Base-by-base conservation (phyloP, 2,329 filamentous ascomycete species). In the Endocalyx cinctus region DNA sequence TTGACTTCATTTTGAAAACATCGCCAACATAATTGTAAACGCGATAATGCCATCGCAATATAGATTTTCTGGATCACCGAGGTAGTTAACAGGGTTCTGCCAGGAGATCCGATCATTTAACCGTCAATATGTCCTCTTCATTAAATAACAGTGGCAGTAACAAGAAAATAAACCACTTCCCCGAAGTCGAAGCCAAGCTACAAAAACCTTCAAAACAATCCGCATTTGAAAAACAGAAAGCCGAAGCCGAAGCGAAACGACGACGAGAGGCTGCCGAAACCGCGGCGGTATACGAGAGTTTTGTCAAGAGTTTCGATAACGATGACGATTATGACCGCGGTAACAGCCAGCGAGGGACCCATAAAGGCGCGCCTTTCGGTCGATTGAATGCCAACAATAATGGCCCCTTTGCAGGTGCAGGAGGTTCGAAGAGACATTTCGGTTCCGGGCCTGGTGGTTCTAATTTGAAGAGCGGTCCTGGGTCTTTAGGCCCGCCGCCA, bases 231-330 rank as follows among this genome's bases (percentile, higher is more conserved):
- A 82, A 82, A 49, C 85, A 94, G 58, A 87, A 85, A 59, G 86
- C 86, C 39, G 87, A 94, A 57, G 86, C 85, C 36, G 87, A 94
- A 67, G 87, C 87, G 16, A 95, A 95, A 64, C 81, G 85, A 38
- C 74, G 77, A 47, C 77, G 87, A 46, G 89, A 94, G 60, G 84
- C 83, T 51, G 87, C 83, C 46, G 89, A 95, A 63, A 94, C 86
- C 6, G 86, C 84, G 15, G 87, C 87, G 16, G 87, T 88, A 1
- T 85, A 89, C 58, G 79, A 87, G 48, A 87, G 90, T 45, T 95
- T 95, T 47, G 78, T 92, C 36, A 90, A 90, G 60, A 87, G 74
- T 35, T 85, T 86, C 49, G 80, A 79, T 27, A 68, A 74, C 40
- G 77, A 81, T 23, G 73, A 74, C 17, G 67, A 72, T 38, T 55